Evolutionary conservation across 2,329 filamentous ascomycete species (phyloP).

Genomic region (Clonostachys solani): DNA sequence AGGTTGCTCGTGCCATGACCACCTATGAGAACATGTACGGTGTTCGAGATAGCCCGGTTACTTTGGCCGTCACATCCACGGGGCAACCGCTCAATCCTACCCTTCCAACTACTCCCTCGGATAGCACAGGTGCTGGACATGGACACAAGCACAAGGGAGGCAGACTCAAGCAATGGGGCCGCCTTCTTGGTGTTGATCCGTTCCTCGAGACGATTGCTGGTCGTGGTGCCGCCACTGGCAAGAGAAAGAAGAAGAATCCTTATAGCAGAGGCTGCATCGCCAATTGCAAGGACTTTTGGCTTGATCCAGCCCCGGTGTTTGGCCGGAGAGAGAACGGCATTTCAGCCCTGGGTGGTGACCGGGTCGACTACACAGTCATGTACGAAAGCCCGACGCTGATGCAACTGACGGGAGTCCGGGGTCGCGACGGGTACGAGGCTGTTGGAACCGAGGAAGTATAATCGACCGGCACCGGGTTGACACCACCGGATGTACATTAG

Average conservation of each 20-base stretch:
- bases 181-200: slow-evolving; percentile 83
- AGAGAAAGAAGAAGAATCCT: slow-evolving; percentile 66
- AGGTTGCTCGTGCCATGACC: slow-evolving; percentile 88
- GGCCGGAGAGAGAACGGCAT: slow-evolving; percentile 68
- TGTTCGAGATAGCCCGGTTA: slow-evolving; percentile 55
- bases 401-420: slow-evolving; percentile 43
- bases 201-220: slow-evolving; percentile 92
- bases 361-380: slow-evolving; percentile 82
- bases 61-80: slow-evolving; percentile 76
- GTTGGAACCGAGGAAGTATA: slow-evolving; percentile 51
- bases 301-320: slow-evolving; percentile 80
- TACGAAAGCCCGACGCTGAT: slow-evolving; percentile 80
- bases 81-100: slow-evolving; percentile 65
- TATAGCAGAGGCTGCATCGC: slow-evolving; percentile 79
- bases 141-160: slow-evolving; percentile 55
- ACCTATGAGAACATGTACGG: slow-evolving; percentile 97
- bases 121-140: slow-evolving; percentile 37
- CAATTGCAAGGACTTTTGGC: slow-evolving; percentile 97
- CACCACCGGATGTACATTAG: too few relatives aligned
- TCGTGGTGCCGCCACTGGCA: slow-evolving; percentile 60
- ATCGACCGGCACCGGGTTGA: background rate
- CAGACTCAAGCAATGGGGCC: slow-evolving; percentile 75
- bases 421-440: slow-evolving; percentile 57
- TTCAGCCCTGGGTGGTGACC: slow-evolving; percentile 72
- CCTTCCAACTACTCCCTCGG: slow-evolving; percentile 56